A percentile compares a stretch with the other conserved stretches of the same genome.
phyloP scores from a whole-genome alignment of 768 basidiomycete genomes.

The Tubosaeta sp. region DNA sequence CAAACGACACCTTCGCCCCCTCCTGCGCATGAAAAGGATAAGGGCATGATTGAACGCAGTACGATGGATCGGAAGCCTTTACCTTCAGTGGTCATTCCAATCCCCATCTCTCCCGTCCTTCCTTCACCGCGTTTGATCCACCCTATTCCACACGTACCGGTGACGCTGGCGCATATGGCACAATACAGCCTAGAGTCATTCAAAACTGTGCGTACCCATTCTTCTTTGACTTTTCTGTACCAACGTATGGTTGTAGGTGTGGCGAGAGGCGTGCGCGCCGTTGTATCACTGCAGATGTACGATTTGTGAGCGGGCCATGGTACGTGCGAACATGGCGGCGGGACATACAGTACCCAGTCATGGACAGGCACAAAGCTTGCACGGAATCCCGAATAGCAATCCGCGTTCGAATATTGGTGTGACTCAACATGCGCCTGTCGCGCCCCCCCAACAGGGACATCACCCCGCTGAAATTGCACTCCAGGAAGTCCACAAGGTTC shows the following conservation, averaged over 20 bases:
- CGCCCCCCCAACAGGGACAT: slow-evolving; percentile 7
- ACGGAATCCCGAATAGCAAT: background rate
- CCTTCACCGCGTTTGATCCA: slow-evolving; percentile 56
- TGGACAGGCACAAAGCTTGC: slow-evolving; percentile 12
- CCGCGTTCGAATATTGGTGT: background rate
- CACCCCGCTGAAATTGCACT: slow-evolving; percentile 21
- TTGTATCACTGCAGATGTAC: slow-evolving; percentile 68
- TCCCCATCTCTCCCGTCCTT: slow-evolving; percentile 56
- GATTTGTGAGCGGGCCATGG: slow-evolving; percentile 68
- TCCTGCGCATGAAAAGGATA: slow-evolving; percentile 39
- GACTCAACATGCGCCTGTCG: slow-evolving; percentile 6
- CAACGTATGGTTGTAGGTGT: slow-evolving; percentile 42
- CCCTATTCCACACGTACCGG: slow-evolving; percentile 67
- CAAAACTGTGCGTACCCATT: slow-evolving; percentile 41
- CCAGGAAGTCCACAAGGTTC: slow-evolving; percentile 21
- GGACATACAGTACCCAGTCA: slow-evolving; percentile 33
- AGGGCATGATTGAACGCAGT: slow-evolving; percentile 27
- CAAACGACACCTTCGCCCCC: slow-evolving; percentile 79
- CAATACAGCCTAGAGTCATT: slow-evolving; percentile 57
- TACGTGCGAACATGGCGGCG: slow-evolving; percentile 43
- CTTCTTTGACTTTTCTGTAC: background rate
- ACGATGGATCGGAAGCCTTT: slow-evolving; percentile 11
- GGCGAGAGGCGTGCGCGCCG: slow-evolving; percentile 71
- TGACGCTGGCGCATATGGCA: slow-evolving; percentile 50
- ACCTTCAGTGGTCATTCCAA: slow-evolving; percentile 29